Evolutionary conservation across 179 eudicot species (phyloP), one percentile per base, ranked within the genome.

Genomic region (Gypsophila paniculata): DNA sequence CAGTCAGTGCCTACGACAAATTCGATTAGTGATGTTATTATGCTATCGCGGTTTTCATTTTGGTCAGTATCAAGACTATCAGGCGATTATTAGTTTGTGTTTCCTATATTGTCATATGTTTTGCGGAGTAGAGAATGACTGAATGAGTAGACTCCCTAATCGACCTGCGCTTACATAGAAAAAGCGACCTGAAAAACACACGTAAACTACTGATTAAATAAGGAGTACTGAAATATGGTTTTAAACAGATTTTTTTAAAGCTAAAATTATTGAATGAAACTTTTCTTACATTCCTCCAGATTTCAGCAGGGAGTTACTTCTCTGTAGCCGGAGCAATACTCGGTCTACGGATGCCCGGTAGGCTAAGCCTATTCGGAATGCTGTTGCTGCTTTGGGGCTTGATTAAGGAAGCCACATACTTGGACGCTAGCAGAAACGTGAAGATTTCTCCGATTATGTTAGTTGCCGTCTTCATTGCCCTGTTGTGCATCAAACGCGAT

Each of bases 231-330:
- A 5, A 39, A 39, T 39, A 39, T 39, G 44, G 6, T 5, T 39
- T 39, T 2, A 8, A 39, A 39, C 44, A 39, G 8, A 39, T 8
- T 6, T 39, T 39, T 39, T 39, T 39, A 8, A 39, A 39, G 44
- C 9, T 39, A 39, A 39, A 2, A 2, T 39, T 2, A 39, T 6
- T 39, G 44, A 39, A 39, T 39, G 44, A 39, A 39, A 39, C 15
- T 51, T 51, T 4, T n/a, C 9, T 1, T 54, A 8, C 22, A 5
- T 54, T 7, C 62, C 19, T 15, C 1, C 77, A 86, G 89, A 81
- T 86, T 46, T 60, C 82, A 73, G 80, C 78, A 60, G 89, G 89
- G 21, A 78, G 86, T 75, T 86, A 86, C 81, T 75, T 86, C 12
- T 79, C 83, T 17, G 84, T 86, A 68, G 62, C 82, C 0, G 89